Percentiles rank a stretch among this genome's conserved stretches.
These are phyloP conservation scores for Hemerocallis citrina DNA, from an alignment of 106 monocot species.

Conservation along the genomic window DNA sequence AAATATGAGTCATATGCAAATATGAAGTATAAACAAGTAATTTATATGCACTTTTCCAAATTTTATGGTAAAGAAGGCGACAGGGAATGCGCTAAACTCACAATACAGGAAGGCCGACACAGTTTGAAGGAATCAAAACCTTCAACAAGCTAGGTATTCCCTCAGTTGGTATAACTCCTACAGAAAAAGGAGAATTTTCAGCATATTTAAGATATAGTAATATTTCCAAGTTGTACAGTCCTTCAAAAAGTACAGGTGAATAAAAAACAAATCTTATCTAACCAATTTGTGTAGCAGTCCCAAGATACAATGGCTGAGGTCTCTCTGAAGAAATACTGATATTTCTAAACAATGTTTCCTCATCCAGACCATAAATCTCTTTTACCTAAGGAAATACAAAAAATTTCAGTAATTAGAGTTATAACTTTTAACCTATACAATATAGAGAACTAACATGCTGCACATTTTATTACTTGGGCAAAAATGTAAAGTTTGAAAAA, in stretches of 20 bases:
- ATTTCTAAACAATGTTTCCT: slow-evolving; percentile 60
- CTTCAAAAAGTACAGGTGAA: background rate
- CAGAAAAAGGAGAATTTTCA: too few species aligned
- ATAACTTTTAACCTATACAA: background rate
- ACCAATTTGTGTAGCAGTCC: slow-evolving; percentile 95
- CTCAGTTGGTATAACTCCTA: slow-evolving; percentile 87
- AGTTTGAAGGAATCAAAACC: slow-evolving; percentile 77
- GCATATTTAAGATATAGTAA: too few species aligned
- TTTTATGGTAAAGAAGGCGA: background rate
- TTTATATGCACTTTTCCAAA: too few species aligned
- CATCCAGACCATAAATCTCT: slow-evolving; percentile 85
- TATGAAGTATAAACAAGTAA: too few species aligned
- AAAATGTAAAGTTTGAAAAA: too few species aligned
- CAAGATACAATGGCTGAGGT: slow-evolving; percentile 80
- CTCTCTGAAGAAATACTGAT: slow-evolving; percentile 62
- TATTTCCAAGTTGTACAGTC: background rate
- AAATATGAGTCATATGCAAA: too few species aligned
- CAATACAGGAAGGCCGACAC: slow-evolving; percentile 79
- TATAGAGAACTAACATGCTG: too few species aligned
- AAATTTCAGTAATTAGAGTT: background rate
- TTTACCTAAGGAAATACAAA: slow-evolving; percentile 45
- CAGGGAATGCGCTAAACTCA: slow-evolving; percentile 31
- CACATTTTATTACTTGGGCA: too few species aligned
- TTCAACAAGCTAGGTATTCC: slow-evolving; percentile 95
- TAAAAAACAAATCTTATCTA: slow-evolving; percentile 2